Conservation (phyloP, 257 asterid species). For the Solanum tacnaense region DNA sequence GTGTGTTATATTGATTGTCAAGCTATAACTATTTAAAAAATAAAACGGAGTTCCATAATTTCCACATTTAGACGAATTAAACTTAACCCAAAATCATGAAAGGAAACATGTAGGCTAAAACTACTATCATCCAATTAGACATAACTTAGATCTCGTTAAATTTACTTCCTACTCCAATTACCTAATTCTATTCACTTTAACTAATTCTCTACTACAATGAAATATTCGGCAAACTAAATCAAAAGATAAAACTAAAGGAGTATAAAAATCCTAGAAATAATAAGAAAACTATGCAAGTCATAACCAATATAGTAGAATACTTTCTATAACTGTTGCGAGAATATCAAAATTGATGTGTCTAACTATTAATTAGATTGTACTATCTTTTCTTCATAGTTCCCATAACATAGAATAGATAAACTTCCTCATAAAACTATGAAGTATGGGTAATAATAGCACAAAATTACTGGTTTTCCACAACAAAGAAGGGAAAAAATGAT, state of each 20-base stretch:
- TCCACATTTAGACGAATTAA: background rate
- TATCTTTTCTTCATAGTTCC: background rate
- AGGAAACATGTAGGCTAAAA: background rate
- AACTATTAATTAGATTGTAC: no score
- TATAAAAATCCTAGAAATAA: no score
- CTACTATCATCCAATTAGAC: background rate
- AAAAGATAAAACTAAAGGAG: background rate
- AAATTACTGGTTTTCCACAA: no score
- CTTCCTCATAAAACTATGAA: background rate
- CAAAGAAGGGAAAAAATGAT: no score
- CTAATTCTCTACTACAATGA: background rate
- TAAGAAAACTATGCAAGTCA: no score
- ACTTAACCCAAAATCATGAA: background rate
- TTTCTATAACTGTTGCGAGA: background rate
- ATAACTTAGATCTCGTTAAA: background rate
- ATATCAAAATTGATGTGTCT: background rate
- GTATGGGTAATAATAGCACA: no score
- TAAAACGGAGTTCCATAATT: background rate
- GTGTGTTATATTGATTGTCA: background rate
- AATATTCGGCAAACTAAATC: background rate
- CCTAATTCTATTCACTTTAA: background rate
- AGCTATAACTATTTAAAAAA: background rate
- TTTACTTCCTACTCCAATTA: background rate
- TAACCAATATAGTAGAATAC: no score
- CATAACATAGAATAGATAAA: background rate